phyloP scores from a whole-genome alignment of 1,284 basidiomycete genomes.

The Cryptococcus sp. region DNA sequence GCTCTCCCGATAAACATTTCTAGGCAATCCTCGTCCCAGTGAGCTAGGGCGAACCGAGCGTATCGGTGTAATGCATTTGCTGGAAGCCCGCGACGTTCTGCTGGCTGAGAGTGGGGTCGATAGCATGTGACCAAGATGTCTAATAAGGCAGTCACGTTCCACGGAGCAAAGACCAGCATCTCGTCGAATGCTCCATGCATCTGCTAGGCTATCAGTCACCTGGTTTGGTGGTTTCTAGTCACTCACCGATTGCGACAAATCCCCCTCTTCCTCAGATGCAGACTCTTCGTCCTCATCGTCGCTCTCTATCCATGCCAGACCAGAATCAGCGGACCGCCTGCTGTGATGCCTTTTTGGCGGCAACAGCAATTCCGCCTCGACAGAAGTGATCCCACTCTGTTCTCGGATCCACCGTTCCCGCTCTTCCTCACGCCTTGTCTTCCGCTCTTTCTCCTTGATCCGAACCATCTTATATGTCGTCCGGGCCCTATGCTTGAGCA shows the following conservation, averaged over 20 bases:
- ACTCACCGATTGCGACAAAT: background rate
- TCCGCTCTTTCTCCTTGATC: conserved; percentile 55
- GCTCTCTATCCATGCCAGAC: conserved; percentile 26
- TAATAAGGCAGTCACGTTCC: conserved; percentile 69
- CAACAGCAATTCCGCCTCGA: conserved; percentile 29
- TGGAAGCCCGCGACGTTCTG: conserved; percentile 66
- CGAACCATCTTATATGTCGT: conserved; percentile 56
- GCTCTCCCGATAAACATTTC: conserved; percentile 88
- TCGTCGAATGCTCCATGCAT: conserved; percentile 7
- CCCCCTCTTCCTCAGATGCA: conserved; percentile 50
- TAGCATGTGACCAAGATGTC: conserved; percentile 71
- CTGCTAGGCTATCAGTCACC: background rate
- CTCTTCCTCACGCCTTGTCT: conserved; percentile 54
- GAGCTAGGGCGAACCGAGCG: conserved; percentile 78
- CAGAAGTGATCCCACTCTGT: conserved; percentile 32
- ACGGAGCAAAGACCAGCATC: conserved; percentile 83
- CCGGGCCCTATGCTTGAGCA: conserved; percentile 50
- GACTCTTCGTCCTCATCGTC: conserved; percentile 46
- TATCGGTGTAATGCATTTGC: conserved; percentile 78
- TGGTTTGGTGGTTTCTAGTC: background rate
- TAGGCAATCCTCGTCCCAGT: conserved; percentile 80
- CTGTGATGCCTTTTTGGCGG: conserved; percentile 3
- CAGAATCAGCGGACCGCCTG: conserved; percentile 15
- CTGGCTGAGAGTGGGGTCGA: conserved; percentile 52
- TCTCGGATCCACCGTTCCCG: conserved; percentile 57